These are phyloP conservation scores for Botrytis aclada DNA, from an alignment of 2,329 filamentous ascomycete species.

Conservation along the genomic window DNA sequence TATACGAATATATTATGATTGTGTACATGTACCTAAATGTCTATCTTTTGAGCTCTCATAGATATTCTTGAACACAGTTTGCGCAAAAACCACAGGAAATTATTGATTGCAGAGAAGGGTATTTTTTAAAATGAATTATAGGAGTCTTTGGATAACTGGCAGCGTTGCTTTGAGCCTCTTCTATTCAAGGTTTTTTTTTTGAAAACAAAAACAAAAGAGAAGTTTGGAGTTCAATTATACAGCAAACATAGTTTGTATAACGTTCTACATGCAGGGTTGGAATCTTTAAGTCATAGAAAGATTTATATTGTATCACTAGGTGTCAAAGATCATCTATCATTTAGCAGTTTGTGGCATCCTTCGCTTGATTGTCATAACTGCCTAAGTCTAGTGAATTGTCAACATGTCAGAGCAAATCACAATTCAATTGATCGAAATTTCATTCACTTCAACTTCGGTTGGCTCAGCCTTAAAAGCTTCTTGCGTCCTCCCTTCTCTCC, in stretches of 20 bases:
- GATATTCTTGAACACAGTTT: neutral
- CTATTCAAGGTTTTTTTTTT: neutral
- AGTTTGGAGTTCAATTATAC: neutral
- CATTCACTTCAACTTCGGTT: neutral
- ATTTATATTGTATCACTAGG: too few species aligned
- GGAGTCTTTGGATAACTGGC: neutral
- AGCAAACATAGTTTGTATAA: neutral
- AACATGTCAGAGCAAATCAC: neutral
- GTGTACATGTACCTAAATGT: too few species aligned
- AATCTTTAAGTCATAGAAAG: neutral
- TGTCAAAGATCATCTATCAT: neutral
- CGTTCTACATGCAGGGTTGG: fast-evolving
- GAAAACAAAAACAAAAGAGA: neutral
- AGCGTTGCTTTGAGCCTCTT: neutral
- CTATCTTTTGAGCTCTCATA: neutral
- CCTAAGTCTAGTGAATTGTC: neutral
- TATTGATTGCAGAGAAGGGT: neutral
- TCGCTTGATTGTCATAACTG: neutral
- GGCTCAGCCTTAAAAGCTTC: neutral
- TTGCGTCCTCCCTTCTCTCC: neutral
- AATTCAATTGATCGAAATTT: neutral
- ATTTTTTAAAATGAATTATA: neutral
- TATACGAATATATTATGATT: too few species aligned
- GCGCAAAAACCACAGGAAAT: neutral
- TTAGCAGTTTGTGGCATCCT: neutral